Evolutionary conservation across 2,329 filamentous ascomycete species (phyloP), one percentile per base, ranked within the genome.

Genomic region (Ophiosphaerella herpotricha): DNA sequence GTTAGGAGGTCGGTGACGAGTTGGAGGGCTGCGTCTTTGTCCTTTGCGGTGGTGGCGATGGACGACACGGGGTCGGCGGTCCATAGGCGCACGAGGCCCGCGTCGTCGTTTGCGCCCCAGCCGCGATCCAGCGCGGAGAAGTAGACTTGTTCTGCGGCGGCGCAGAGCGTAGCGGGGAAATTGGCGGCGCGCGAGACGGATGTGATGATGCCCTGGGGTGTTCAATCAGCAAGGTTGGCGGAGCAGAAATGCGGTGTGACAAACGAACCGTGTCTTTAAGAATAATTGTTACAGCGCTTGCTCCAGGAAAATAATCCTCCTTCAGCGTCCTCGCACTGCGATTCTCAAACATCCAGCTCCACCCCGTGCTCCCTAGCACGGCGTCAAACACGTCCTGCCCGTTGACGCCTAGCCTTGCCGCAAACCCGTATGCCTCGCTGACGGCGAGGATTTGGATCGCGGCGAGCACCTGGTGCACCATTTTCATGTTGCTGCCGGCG

Each of bases 81-180:
- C 70, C 83, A 85, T 42, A 83, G 75, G 44, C 81, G 80, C 13
- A 85, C 80, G 59, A 84, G 74, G 11, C 79, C 77, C 2, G 81
- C 80, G 55, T 85, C 82, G 56, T 84, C 82, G 43, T 81, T 74
- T 11, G 75, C 64, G 0, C 80, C 77, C 55, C 77, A 85, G 8
- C 85, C 86, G 35, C 81, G 80, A 21, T 81, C 76, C 7, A 88
- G 69, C 12, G 80, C 84, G 24, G 82, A 72, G 47, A 87, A 80
- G 64, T 87, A 88, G 24, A 82, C 78, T 67, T 88, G 85, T 71
- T 89, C 86, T 9, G 86, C 85, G 0, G 80, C 77, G 33, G 79
- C 80, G 47, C 81, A 82, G 64, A 90, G 80, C 0, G 84, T 84
- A 1, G 80, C 80, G 0, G 84, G 80, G 66, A 87, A 88, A 24